Evolutionary conservation across 345 rosid species (phyloP).

Genomic region (Rhodamnia rubescens): DNA sequence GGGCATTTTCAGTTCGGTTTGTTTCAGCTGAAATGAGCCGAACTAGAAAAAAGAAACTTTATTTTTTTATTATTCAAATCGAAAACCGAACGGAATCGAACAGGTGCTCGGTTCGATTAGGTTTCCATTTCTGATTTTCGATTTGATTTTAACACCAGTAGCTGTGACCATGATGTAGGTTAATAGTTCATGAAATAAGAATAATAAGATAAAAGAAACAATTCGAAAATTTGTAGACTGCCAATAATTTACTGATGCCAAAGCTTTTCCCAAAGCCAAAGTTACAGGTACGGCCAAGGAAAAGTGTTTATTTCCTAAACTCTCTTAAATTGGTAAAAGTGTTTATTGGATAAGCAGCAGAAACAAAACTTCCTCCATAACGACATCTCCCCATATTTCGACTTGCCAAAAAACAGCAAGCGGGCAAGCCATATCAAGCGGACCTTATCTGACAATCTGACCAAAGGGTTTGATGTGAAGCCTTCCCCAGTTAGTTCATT

Average conservation of each 20-base stretch:
- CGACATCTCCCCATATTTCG: neutral
- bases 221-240: neutral
- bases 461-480: conserved; percentile 54
- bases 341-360: neutral
- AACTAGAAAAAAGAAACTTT: too few species aligned
- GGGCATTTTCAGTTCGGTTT: too few species aligned
- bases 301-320: neutral
- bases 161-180: neutral
- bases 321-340: neutral
- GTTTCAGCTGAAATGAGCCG: too few species aligned
- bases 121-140: too few species aligned
- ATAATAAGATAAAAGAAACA: neutral
- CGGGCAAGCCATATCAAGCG: neutral
- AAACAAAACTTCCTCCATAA: neutral
- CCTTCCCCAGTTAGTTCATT: too few species aligned
- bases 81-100: too few species aligned
- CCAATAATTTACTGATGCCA: neutral
- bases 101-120: too few species aligned
- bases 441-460: conserved; percentile 37
- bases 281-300: neutral
- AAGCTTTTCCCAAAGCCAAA: neutral
- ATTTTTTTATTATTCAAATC: too few species aligned
- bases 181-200: neutral
- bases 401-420: neutral
- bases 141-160: neutral